Evolutionary conservation across 257 asterid genomes (phyloP), one percentile per base, ranked within the genome.

Genomic region (Nyctanthes arbortristis): DNA sequence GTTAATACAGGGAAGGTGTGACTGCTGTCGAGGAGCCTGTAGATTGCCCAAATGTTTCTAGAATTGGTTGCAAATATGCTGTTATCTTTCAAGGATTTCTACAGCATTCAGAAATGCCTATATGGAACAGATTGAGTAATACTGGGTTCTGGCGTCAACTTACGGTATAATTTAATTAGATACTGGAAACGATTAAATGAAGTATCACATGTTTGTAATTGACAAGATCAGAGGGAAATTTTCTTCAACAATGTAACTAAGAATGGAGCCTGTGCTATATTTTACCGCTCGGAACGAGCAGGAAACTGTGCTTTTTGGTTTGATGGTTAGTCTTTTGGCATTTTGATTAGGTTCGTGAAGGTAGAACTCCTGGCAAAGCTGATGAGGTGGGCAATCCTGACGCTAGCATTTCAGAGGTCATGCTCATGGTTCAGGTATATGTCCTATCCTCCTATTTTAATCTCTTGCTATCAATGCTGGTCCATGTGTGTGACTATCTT

Each of bases 121-220:
- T 89, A 33, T 91, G 99, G 99, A 94, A 91, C 85, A 84, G 99
- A 79, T 77, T 91, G 84, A 94, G 91, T 78, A 94, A 91, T 86
- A 60, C 81, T 30, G 99, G 99, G 70, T 91, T 94, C 84, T 94
- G 99, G 99, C 97, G 97, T 62, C 99, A 94, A 71, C 90, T 94
- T 60, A 94, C 99, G 13, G 98, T 93, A 81, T 63, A 75, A 77
- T 64, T 71, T 8, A 29, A 63, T 67, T 40, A 56, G 55, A 60
- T 35, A 45, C 67, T 61, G 32, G 36, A 36, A 60, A 61, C n/a
- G 29, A 24, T 45, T 1, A 10, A 66, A 35, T 37, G 49, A 72
- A 56, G 59, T 29, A 52, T 54, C 22, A 64, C 32, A 28, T 25
- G 40, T 61, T 66, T 65, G 62, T 62, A 68, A 14, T 32, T 76